phyloP scores from a whole-genome alignment of 2,329 filamentous ascomycete genomes.

The Arachnomyces sp. region DNA sequence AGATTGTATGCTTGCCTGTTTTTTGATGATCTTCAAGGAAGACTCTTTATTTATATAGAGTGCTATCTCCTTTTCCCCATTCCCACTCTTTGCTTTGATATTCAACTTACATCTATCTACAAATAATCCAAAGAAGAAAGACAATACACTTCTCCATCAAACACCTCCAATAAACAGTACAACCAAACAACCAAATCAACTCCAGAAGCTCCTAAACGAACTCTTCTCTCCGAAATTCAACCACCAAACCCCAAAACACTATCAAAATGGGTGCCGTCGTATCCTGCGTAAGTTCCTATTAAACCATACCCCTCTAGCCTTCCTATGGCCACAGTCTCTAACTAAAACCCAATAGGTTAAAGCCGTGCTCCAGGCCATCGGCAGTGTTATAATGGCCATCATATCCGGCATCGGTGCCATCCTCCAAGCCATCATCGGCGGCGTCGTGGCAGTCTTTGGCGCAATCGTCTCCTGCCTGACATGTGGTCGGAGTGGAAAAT shows the following conservation, averaged over 20 bases:
- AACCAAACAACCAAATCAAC: background rate
- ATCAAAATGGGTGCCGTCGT: slow-evolving; percentile 72
- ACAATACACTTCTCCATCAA: too few relatives aligned
- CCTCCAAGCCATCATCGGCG: slow-evolving; percentile 60
- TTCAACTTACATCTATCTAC: background rate
- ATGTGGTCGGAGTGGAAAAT: slow-evolving; percentile 32
- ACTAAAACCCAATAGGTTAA: slow-evolving; percentile 44
- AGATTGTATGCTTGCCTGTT: too few relatives aligned
- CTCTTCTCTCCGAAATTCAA: slow-evolving; percentile 3
- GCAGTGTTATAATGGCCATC: slow-evolving; percentile 59
- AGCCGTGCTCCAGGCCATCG: slow-evolving; percentile 56
- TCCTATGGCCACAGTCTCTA: slow-evolving; percentile 6
- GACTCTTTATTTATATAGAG: too few relatives aligned
- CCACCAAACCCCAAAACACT: slow-evolving; percentile 10
- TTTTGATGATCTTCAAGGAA: too few relatives aligned
- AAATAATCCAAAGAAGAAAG: background rate
- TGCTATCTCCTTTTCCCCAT: too few relatives aligned
- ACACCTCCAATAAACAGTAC: too few relatives aligned
- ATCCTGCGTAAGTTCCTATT: slow-evolving; percentile 61
- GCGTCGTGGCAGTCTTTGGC: slow-evolving; percentile 56
- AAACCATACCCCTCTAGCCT: background rate
- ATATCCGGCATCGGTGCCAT: slow-evolving; percentile 60
- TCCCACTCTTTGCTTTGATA: too few relatives aligned
- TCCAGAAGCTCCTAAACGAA: slow-evolving; percentile 3
- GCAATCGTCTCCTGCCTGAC: slow-evolving; percentile 61